These are phyloP conservation scores for Aspergillus homomorphus DNA, from an alignment of 495 filamentous ascomycete species.

Conservation along the genomic window DNA sequence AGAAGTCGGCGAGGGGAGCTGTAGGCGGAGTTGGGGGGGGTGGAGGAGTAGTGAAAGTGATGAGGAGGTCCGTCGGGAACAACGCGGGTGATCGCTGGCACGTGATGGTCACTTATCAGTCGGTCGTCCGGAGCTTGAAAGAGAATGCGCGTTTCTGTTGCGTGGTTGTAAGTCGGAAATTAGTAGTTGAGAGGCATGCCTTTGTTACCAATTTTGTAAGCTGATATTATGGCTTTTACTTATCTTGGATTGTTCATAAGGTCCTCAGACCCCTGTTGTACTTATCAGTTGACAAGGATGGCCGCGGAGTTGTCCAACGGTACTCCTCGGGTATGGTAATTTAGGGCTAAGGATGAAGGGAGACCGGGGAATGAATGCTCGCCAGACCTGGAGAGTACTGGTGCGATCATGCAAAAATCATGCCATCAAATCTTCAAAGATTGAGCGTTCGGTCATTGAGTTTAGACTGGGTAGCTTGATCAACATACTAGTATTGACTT, in stretches of 20 bases:
- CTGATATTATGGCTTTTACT: too few species aligned
- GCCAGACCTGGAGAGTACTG: too few species aligned
- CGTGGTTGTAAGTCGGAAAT: background rate
- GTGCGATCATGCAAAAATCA: too few species aligned
- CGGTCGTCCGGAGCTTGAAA: background rate
- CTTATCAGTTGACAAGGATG: background rate
- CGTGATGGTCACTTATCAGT: slow-evolving; percentile 23
- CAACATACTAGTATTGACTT: too few species aligned
- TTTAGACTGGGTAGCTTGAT: too few species aligned
- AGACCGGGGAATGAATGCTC: background rate
- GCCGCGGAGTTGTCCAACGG: background rate
- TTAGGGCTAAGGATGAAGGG: background rate
- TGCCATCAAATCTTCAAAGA: too few species aligned
- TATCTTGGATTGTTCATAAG: background rate
- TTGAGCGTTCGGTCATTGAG: too few species aligned
- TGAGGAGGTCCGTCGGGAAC: background rate
- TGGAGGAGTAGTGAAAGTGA: background rate
- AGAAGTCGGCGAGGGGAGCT: too few species aligned
- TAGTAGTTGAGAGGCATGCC: too few species aligned
- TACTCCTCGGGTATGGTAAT: background rate
- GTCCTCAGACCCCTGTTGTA: too few species aligned
- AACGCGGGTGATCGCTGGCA: slow-evolving; percentile 15
- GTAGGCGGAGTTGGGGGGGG: background rate
- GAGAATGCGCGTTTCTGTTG: background rate
- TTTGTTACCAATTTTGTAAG: too few species aligned